Conservation (phyloP, 805 yeast species). For the Yarrowia porcina region DNA sequence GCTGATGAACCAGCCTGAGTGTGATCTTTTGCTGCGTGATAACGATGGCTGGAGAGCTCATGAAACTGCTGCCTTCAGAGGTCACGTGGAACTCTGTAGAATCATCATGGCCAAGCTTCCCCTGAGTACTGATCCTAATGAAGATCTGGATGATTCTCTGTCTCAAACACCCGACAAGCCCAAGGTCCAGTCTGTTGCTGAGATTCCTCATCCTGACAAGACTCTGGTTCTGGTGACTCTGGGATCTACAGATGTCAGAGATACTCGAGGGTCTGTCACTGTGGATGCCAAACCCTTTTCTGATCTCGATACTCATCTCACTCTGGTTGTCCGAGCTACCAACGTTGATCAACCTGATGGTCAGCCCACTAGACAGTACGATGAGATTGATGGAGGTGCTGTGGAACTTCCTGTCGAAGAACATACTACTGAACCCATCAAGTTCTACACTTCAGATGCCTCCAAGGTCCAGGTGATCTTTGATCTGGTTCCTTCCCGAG, state of each 20-base stretch:
- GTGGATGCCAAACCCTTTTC: constrained; percentile 73
- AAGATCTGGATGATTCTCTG: not conserved
- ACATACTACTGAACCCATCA: constrained; percentile 56
- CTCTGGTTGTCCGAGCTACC: constrained; percentile 57
- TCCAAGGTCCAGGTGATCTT: constrained; percentile 55
- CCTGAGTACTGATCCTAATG: not conserved
- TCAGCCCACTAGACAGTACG: not conserved
- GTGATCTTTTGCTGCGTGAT: constrained; percentile 54
- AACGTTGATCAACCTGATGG: constrained; percentile 46
- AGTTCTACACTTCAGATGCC: constrained; percentile 55
- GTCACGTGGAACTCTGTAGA: constrained; percentile 70
- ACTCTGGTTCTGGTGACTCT: constrained; percentile 74
- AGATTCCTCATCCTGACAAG: constrained; percentile 63
- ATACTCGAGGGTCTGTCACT: constrained; percentile 64
- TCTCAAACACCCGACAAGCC: constrained; percentile 7
- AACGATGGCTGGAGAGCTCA: constrained; percentile 96
- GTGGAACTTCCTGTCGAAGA: constrained; percentile 79
- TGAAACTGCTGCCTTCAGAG: constrained; percentile 91
- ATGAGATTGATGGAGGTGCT: constrained; percentile 41
- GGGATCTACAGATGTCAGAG: constrained; percentile 80
- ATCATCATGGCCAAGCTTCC: constrained; percentile 42
- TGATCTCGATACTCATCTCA: constrained; percentile 82
- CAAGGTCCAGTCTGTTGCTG: constrained; percentile 45
- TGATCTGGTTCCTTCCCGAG: constrained; percentile 77
- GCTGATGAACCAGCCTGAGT: constrained; percentile 52